phyloP scores from a whole-genome alignment of 495 filamentous ascomycete species.

The Corynascus novoguineensis region DNA sequence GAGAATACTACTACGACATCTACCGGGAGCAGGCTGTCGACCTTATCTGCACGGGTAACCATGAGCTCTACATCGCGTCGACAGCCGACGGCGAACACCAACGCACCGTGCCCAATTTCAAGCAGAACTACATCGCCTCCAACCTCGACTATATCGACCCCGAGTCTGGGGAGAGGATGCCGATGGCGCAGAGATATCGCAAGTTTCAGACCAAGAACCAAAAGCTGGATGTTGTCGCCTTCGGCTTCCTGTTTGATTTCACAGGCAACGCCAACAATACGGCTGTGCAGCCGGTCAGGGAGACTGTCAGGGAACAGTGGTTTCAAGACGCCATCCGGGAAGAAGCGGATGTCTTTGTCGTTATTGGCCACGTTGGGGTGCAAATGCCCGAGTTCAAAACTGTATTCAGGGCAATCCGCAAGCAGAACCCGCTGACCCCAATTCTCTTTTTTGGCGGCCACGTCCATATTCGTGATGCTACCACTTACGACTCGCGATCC shows the following conservation, averaged over 20 bases:
- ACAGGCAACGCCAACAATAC: conserved; percentile 84
- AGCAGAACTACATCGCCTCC: conserved; percentile 72
- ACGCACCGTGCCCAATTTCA: conserved; percentile 72
- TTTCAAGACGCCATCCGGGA: conserved; percentile 82
- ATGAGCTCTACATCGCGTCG: conserved; percentile 81
- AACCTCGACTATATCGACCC: conserved; percentile 87
- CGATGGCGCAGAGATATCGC: conserved; percentile 74
- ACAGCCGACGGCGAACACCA: conserved; percentile 72
- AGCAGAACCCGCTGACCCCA: conserved; percentile 69
- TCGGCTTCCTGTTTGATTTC: conserved; percentile 95
- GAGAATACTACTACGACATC: conserved; percentile 80
- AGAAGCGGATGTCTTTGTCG: conserved; percentile 81
- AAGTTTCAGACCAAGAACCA: conserved; percentile 88
- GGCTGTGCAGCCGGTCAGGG: conserved; percentile 67
- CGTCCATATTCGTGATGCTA: conserved; percentile 81
- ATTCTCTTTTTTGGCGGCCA: conserved; percentile 95
- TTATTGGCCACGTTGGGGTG: conserved; percentile 81
- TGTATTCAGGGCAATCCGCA: conserved; percentile 73
- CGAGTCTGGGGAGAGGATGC: conserved; percentile 59
- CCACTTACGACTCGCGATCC: conserved; percentile 71
- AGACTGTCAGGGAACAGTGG: conserved; percentile 79
- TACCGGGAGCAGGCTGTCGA: conserved; percentile 77
- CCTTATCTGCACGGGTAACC: conserved; percentile 83
- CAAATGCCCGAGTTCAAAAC: conserved; percentile 69
- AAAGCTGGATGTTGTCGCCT: conserved; percentile 73